Evolutionary conservation across 495 filamentous ascomycete genomes (phyloP).

Genomic region (Trypethelium eluteriae): DNA sequence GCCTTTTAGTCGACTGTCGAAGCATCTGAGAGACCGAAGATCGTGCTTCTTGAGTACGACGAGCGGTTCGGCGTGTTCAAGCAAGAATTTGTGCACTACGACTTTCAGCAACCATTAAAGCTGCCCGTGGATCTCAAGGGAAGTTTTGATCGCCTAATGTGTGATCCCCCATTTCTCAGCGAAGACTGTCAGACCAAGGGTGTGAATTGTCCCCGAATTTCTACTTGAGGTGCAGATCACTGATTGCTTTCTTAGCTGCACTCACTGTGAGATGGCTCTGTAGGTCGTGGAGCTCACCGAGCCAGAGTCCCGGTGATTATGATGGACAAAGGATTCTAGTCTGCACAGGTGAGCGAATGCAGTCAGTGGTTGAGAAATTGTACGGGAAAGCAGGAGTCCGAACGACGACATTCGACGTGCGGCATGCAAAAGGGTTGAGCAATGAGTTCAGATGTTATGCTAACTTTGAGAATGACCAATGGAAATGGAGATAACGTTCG

Average conservation of each 20-base stretch:
- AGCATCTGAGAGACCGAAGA: constrained; percentile 36
- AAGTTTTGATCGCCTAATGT: constrained; percentile 56
- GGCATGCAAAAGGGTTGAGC: constrained; percentile 58
- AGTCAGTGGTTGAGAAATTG: constrained; percentile 29
- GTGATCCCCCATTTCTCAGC: constrained; percentile 70
- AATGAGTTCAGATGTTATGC: constrained; percentile 76
- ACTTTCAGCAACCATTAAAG: constrained; percentile 58
- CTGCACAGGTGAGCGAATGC: constrained; percentile 39
- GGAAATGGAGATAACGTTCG: constrained; percentile 37
- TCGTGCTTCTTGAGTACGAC: constrained; percentile 64
- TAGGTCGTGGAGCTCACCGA: constrained; percentile 33
- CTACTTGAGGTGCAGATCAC: background rate
- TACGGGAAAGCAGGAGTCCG: constrained; percentile 37
- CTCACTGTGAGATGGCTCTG: constrained; percentile 65
- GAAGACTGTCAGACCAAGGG: constrained; percentile 76
- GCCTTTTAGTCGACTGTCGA: background rate
- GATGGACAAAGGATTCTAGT: constrained; percentile 28
- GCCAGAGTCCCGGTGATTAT: background rate
- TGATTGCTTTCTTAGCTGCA: constrained; percentile 45
- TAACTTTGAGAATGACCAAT: constrained; percentile 56
- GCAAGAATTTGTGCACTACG: constrained; percentile 61
- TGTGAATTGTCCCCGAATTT: constrained; percentile 28
- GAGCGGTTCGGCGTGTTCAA: constrained; percentile 60
- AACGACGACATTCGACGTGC: constrained; percentile 54
- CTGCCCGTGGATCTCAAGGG: constrained; percentile 56